Evolutionary conservation across 139 green algal genomes (phyloP), one percentile per base, ranked within the genome.

Genomic region (Micractinium sp.): DNA sequence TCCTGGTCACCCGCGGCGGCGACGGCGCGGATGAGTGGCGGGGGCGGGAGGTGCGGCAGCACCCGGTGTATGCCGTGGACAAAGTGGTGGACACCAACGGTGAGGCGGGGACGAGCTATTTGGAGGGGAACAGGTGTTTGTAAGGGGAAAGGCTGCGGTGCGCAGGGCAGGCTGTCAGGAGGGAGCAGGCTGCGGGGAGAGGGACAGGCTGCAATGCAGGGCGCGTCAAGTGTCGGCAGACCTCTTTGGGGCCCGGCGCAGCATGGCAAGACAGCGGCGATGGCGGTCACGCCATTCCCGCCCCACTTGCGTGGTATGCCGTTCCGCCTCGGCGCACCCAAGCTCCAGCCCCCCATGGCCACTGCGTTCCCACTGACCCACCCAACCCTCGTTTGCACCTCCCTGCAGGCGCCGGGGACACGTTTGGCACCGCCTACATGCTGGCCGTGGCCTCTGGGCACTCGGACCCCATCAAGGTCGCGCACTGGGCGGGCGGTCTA

Each of bases 71-170:
- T 53, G 35, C 60, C 15, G 78, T 86, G 12, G 89, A 92, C 67
- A 74, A 27, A 36, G 92, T 94, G 66, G 88, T 94, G 66, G 95
- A 98, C 90, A 98, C 95, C 38, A 98, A 98, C 80, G 96, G 96
- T 27, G 96, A 94, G 16, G 96, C 94, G 1, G 96, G 97, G 89
- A 95, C 93, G 63, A 12, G 63, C 22, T 66, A 66, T 66, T 66
- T 66, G 14, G 15, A 66, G 60, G 14, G 15, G 14, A 66, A 23
- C 60, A 14, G 16, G 63, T 71, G 20, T 71, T 27, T 71, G 67
- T 9, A 33, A 56, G 9, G 47, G 22, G 25, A 33, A n/a, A n/a
- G n/a, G n/a, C n/a, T n/a, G n/a, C n/a, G n/a, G n/a, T n/a, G n/a
- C n/a, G n/a, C n/a, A n/a, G n/a, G n/a, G n/a, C n/a, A n/a, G n/a